These are phyloP conservation scores for Penicillium sp. DNA, from an alignment of 2,329 filamentous ascomycete species.

Conservation along the genomic window DNA sequence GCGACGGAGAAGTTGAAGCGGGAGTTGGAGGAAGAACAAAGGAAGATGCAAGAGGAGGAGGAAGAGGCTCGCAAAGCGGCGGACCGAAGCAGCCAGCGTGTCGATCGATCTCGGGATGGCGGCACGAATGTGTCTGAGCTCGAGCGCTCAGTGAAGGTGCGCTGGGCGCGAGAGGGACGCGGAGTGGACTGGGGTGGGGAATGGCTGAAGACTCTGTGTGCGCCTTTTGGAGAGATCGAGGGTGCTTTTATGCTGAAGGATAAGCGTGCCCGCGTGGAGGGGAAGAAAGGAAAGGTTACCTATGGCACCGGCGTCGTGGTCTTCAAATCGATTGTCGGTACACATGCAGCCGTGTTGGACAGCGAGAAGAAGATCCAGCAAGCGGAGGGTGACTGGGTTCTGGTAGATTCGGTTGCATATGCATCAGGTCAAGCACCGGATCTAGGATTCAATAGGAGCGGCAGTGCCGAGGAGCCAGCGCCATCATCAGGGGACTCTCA, in stretches of 20 bases:
- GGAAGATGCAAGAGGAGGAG: conserved; percentile 41
- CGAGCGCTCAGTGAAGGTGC: conserved; percentile 60
- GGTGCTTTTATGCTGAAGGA: conserved; percentile 58
- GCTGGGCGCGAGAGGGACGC: conserved; percentile 54
- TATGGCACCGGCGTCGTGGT: conserved; percentile 58
- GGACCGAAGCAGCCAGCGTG: conserved; percentile 34
- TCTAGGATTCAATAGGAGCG: conserved; percentile 26
- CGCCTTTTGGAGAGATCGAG: conserved; percentile 59
- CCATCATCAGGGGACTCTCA: conserved; percentile 17
- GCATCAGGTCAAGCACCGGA: conserved; percentile 57
- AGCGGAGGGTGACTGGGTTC: conserved; percentile 47
- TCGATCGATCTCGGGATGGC: conserved; percentile 40
- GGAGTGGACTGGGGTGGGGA: conserved; percentile 52
- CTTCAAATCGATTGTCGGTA: conserved; percentile 59
- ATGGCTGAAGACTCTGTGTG: conserved; percentile 51
- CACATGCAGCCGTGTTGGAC: conserved; percentile 59
- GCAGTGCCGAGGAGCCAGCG: conserved; percentile 10
- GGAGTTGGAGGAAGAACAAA: conserved; percentile 46
- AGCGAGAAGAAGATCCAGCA: conserved; percentile 41
- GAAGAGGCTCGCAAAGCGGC: conserved; percentile 46
- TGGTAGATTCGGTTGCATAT: conserved; percentile 59
- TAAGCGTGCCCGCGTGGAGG: conserved; percentile 55
- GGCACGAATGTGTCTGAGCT: conserved; percentile 53
- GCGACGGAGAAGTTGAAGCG: conserved; percentile 51
- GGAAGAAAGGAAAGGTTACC: conserved; percentile 54